Percentiles rank a stretch among this genome's conserved stretches.
Evolutionary conservation across 129 eudicot species (phyloP).

Genomic region (Tagetes patula): DNA sequence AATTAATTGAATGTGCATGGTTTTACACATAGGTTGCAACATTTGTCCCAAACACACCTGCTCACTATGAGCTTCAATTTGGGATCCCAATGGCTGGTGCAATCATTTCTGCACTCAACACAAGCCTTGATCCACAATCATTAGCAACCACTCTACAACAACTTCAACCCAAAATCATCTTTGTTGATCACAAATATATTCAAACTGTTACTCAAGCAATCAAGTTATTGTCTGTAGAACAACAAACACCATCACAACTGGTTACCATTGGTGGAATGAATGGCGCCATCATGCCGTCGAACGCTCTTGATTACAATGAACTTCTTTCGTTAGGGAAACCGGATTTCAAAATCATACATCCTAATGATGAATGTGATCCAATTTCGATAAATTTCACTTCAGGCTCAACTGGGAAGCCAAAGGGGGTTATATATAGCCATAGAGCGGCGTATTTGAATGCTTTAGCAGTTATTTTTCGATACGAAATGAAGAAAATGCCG

Average conservation of each 20-base stretch:
- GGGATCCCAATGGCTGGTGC: slow-evolving; percentile 78
- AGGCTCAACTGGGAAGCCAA: slow-evolving; percentile 67
- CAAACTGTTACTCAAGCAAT: slow-evolving; percentile 36
- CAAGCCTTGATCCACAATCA: slow-evolving; percentile 47
- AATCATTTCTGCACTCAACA: slow-evolving; percentile 52
- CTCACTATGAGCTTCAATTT: slow-evolving; percentile 71
- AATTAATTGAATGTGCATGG: not conserved
- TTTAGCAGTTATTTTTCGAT: slow-evolving; percentile 44
- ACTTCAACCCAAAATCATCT: slow-evolving; percentile 46
- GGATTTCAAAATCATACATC: slow-evolving; percentile 42
- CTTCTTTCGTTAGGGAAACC: slow-evolving; percentile 44
- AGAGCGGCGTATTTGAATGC: slow-evolving; percentile 62
- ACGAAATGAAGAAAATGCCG: slow-evolving; percentile 40
- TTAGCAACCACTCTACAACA: slow-evolving; percentile 44
- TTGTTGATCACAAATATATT: slow-evolving; percentile 41
- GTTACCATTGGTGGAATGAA: slow-evolving; percentile 34
- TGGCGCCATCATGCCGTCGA: not conserved
- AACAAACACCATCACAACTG: slow-evolving; percentile 25
- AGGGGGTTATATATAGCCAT: slow-evolving; percentile 75
- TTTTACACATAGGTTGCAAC: slow-evolving; percentile 50
- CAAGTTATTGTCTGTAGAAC: not conserved
- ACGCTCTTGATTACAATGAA: slow-evolving; percentile 33
- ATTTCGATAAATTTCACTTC: slow-evolving; percentile 68
- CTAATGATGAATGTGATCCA: slow-evolving; percentile 56
- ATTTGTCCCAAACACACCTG: slow-evolving; percentile 59